Evolutionary conservation across 257 asterid species (phyloP), one percentile per base, ranked within the genome.

Genomic region (Penstemon barbatus): DNA sequence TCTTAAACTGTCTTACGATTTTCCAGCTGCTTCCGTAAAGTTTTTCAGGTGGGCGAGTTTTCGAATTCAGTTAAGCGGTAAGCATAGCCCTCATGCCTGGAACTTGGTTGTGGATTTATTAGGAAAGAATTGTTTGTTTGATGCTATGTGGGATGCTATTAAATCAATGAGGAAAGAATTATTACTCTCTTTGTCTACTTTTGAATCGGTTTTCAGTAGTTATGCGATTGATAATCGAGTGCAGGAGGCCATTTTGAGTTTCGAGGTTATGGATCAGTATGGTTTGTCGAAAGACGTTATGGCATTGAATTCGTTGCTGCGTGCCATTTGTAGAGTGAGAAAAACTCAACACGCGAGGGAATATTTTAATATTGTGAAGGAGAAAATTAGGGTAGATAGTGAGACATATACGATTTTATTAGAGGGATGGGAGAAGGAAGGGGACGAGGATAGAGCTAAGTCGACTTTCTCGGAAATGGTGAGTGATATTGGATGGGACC

Each of bases 91-190:
- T 3, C 71, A 77, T 37, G 76, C 90, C 13, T 88, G 96, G 96
- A 79, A 86, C 68, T 76, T 88, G 75, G 73, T 88, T 67, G 92
- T 88, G 6, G 92, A 88, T 72, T 67, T 88, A 77, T 76, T 88
- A 65, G 96, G 92, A 5, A 86, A 73, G 69, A 84, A 86, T 79
- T 40, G 52, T 51, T 57, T 84, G 82, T 88, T 84, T 78, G 90
- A 88, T 74, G 89, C 96, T 56, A 86, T 88, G 96, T 88, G 96
- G 96, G 90, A 88, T 71, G 92, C 92, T 13, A 73, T 86, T 43
- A 88, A 86, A 70, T 86, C 96, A 41, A 84, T 86, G 87, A 77
- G 59, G 71, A 80, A 78, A 59, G 87, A 76, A 58, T 61, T 64
- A 44, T 56, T 86, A 73, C 76, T 88, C 6, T 79, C 87, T 6